These are phyloP conservation scores for Aureobasidium leucospermi DNA, from an alignment of 2,329 filamentous ascomycete genomes.

Conservation along the genomic window DNA sequence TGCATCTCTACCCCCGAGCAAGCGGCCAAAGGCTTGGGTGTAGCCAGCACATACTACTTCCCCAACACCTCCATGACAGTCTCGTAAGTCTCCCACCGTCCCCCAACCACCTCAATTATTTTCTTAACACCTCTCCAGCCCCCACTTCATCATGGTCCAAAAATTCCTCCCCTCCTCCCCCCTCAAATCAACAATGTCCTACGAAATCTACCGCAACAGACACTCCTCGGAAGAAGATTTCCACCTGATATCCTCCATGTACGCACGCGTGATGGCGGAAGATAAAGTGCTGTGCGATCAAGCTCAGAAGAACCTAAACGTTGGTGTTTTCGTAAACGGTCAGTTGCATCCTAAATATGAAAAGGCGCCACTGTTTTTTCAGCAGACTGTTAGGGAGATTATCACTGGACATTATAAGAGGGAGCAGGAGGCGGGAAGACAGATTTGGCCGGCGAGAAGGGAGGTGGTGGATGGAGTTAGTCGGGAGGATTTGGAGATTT, in stretches of 20 bases:
- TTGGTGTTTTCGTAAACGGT: slow-evolving; percentile 55
- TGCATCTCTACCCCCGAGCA: slow-evolving; percentile 42
- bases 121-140: slow-evolving; percentile 27
- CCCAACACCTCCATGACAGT: slow-evolving; percentile 46
- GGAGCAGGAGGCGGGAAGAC: slow-evolving; percentile 36
- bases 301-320: slow-evolving; percentile 55
- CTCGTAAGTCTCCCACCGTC: slow-evolving; percentile 32
- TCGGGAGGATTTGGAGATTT: neutral
- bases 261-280: slow-evolving; percentile 57
- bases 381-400: slow-evolving; percentile 42
- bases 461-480: neutral
- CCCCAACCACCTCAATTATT: neutral
- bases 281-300: slow-evolving; percentile 56
- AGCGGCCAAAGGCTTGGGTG: slow-evolving; percentile 39
- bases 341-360: slow-evolving; percentile 56
- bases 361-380: slow-evolving; percentile 43
- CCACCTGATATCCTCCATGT: slow-evolving; percentile 49
- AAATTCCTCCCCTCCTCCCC: slow-evolving; percentile 51
- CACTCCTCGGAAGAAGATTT: slow-evolving; percentile 53
- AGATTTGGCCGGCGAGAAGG: slow-evolving; percentile 49
- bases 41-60: slow-evolving; percentile 44
- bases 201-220: slow-evolving; percentile 58
- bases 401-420: slow-evolving; percentile 41
- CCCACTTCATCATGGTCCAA: slow-evolving; percentile 56
- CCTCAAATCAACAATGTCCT: slow-evolving; percentile 48